Evolutionary conservation across 2,329 filamentous ascomycete species (phyloP).

Genomic region (Fusarium fracticaudum): DNA sequence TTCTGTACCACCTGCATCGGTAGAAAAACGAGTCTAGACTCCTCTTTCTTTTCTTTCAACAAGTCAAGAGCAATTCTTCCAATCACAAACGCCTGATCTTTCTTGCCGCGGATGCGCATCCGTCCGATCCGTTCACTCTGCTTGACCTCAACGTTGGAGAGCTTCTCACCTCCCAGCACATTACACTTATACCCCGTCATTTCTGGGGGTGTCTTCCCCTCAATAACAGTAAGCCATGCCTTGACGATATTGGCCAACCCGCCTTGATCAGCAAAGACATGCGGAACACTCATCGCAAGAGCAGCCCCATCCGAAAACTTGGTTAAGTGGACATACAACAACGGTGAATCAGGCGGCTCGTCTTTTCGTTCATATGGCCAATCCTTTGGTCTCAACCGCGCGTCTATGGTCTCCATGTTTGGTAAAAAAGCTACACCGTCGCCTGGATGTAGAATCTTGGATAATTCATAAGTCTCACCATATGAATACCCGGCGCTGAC

Average conservation of each 20-base stretch:
- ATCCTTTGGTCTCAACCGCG: neutral
- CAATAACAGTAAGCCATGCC: neutral
- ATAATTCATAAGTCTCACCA: neutral
- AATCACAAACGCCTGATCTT: neutral
- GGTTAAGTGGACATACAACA: slow-evolving; percentile 7
- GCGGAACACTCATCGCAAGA: neutral
- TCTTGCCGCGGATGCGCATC: neutral
- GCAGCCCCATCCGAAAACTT: neutral
- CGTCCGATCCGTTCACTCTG: neutral
- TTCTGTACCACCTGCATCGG: neutral
- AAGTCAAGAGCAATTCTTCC: neutral
- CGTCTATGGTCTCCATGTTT: neutral
- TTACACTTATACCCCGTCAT: neutral
- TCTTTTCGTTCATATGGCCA: slow-evolving; percentile 18
- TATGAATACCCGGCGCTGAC: neutral
- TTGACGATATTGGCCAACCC: slow-evolving; percentile 5
- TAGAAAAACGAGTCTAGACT: neutral
- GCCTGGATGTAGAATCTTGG: neutral
- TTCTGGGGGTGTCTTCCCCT: neutral
- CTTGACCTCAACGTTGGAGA: accelerated
- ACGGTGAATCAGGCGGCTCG: neutral
- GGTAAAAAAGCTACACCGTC: neutral
- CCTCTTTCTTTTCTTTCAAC: neutral
- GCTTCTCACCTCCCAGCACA: neutral
- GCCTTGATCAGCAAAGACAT: slow-evolving; percentile 7